Evolutionary conservation across 495 filamentous ascomycete genomes (phyloP).

Genomic region (Aspergillus ostianus): DNA sequence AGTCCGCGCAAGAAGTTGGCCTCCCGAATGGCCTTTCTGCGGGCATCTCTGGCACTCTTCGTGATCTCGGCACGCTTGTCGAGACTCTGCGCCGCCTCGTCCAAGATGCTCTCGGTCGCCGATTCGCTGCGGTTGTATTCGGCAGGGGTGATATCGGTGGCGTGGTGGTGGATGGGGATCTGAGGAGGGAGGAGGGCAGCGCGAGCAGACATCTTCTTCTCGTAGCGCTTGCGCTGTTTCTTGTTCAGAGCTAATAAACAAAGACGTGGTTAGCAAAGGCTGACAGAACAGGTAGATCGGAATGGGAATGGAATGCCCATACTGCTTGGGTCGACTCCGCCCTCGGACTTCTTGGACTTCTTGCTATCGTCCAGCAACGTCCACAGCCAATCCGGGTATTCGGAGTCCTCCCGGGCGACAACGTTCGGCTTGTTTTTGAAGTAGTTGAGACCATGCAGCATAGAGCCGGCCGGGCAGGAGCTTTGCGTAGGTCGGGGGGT

Average conservation of each 20-base stretch:
- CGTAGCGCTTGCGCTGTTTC: conserved; percentile 61
- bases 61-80: conserved; percentile 44
- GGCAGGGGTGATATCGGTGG: conserved; percentile 72
- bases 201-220: conserved; percentile 61
- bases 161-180: conserved; percentile 81
- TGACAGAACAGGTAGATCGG: neutral
- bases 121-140: conserved; percentile 34
- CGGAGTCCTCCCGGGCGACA: conserved; percentile 73
- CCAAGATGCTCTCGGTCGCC: conserved; percentile 24
- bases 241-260: conserved; percentile 45
- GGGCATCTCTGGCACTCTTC: conserved; percentile 65
- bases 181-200: conserved; percentile 66
- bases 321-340: conserved; percentile 57
- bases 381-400: conserved; percentile 95
- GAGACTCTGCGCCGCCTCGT: conserved; percentile 34
- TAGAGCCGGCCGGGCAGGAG: conserved; percentile 66
- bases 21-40: conserved; percentile 83
- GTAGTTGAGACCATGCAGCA: conserved; percentile 80
- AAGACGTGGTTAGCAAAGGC: conserved; percentile 10
- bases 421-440: conserved; percentile 73
- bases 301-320: conserved; percentile 32
- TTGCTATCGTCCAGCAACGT: conserved; percentile 57
- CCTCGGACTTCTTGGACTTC: conserved; percentile 37
- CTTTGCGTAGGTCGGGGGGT: conserved; percentile 35
- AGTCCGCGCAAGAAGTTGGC: conserved; percentile 87